phyloP scores from a whole-genome alignment of 2,329 filamentous ascomycete genomes.

The Aspergillus versicolor region DNA sequence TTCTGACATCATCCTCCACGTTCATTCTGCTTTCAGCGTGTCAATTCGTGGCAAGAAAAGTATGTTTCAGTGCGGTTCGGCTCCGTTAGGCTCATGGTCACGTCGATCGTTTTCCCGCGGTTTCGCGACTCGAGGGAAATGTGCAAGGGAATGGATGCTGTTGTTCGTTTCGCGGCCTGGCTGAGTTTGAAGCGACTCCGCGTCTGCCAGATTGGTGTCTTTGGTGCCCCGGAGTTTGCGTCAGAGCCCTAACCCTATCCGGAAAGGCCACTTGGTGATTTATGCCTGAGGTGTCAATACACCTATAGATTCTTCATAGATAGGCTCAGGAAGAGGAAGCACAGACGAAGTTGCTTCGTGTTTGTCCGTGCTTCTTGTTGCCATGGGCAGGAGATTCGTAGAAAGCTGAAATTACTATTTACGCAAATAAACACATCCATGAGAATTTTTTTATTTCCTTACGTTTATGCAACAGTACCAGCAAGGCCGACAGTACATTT shows the following conservation, averaged over 20 bases:
- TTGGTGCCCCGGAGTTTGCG: neutral
- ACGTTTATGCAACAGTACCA: constrained; percentile 5
- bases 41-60: neutral
- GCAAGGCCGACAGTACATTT: constrained; percentile 3
- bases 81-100: neutral
- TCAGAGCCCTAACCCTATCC: constrained; percentile 9
- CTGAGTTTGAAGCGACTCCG: constrained; percentile 1
- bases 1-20: constrained; percentile 16
- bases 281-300: neutral
- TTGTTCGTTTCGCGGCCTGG: neutral
- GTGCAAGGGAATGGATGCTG: neutral
- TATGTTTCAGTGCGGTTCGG: neutral
- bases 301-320: neutral
- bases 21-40: constrained; percentile 1
- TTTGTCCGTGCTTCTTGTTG: no score
- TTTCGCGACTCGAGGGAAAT: neutral
- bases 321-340: no score
- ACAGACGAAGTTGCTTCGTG: no score
- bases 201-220: neutral
- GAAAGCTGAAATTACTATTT: neutral
- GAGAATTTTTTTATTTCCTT: constrained; percentile 2
- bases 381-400: no score
- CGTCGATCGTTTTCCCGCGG: neutral
- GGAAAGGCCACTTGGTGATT: neutral
- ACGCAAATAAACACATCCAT: neutral